Percentiles rank a stretch among this genome's conserved stretches.
phyloP scores from a whole-genome alignment of 805 yeast genomes.

The Yarrowia sp. region DNA sequence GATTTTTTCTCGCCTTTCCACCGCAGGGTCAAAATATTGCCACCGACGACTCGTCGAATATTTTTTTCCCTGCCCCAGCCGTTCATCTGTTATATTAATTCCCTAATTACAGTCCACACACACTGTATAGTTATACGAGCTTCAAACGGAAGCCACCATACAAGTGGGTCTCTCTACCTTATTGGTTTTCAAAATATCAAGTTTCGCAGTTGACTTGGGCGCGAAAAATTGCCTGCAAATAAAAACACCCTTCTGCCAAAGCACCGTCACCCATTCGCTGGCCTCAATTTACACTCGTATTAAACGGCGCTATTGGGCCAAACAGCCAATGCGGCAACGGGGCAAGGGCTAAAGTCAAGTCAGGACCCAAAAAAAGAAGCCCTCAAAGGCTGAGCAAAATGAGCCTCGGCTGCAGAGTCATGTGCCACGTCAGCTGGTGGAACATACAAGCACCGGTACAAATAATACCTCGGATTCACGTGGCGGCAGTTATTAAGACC shows the following conservation, averaged over 20 bases:
- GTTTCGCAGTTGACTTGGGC: background rate
- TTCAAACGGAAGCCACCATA: background rate
- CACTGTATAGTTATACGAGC: constrained; percentile 22
- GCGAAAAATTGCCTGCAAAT: background rate
- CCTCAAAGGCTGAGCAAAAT: constrained; percentile 6
- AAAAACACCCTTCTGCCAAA: no score
- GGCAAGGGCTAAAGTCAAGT: background rate
- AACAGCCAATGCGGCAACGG: background rate
- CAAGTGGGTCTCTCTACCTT: background rate
- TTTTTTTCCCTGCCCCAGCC: background rate
- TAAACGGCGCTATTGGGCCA: constrained; percentile 9
- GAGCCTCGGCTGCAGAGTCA: constrained; percentile 7
- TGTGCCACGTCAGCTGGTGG: background rate
- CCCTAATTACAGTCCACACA: constrained; percentile 4
- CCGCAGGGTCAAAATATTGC: no score
- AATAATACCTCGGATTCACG: no score
- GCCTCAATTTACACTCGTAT: constrained; percentile 23
- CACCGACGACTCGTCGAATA: no score
- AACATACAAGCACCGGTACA: no score
- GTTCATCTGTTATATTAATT: no score
- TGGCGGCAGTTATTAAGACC: no score
- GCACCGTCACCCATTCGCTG: background rate
- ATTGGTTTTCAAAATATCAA: no score
- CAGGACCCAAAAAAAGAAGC: no score
- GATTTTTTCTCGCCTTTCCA: background rate